Evolutionary conservation across 495 filamentous ascomycete genomes (phyloP).

Genomic region (Penicillium verhagenii): DNA sequence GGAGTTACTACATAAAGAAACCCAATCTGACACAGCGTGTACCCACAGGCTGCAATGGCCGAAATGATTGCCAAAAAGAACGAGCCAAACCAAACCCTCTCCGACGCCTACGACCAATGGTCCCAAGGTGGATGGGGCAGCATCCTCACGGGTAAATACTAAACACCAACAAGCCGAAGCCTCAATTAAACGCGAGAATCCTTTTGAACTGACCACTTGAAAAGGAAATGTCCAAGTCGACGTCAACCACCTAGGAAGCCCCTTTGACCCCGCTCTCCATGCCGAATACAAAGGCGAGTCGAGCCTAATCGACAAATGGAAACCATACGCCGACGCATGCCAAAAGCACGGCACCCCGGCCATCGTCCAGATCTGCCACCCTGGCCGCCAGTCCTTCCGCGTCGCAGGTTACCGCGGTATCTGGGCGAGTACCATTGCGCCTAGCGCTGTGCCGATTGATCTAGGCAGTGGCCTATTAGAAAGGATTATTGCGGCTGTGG

Average conservation of each 20-base stretch:
- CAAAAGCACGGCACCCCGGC: slow-evolving; percentile 47
- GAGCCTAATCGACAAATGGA: slow-evolving; percentile 38
- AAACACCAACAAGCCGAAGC: too few relatives aligned
- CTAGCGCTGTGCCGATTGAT: slow-evolving; percentile 43
- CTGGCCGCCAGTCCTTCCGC: slow-evolving; percentile 54
- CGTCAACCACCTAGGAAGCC: slow-evolving; percentile 45
- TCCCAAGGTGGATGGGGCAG: slow-evolving; percentile 50
- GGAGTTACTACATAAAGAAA: background rate
- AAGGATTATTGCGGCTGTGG: slow-evolving; percentile 28
- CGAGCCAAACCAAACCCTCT: slow-evolving; percentile 31
- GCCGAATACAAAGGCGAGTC: slow-evolving; percentile 31
- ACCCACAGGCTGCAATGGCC: slow-evolving; percentile 47
- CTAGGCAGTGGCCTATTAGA: slow-evolving; percentile 39
- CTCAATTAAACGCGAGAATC: too few relatives aligned
- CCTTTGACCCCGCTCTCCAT: slow-evolving; percentile 42
- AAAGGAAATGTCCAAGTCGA: slow-evolving; percentile 59
- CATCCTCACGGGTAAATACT: slow-evolving; percentile 47
- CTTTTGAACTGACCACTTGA: background rate
- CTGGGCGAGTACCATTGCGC: slow-evolving; percentile 46
- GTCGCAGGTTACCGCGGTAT: slow-evolving; percentile 44
- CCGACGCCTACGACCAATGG: slow-evolving; percentile 48
- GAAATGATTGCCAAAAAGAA: slow-evolving; percentile 38
- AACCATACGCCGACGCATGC: slow-evolving; percentile 44
- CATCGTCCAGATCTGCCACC: slow-evolving; percentile 58
- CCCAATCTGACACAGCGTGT: background rate